Conservation (phyloP, 1,284 basidiomycete species). For the Ustanciosporium gigantosporum region DNA sequence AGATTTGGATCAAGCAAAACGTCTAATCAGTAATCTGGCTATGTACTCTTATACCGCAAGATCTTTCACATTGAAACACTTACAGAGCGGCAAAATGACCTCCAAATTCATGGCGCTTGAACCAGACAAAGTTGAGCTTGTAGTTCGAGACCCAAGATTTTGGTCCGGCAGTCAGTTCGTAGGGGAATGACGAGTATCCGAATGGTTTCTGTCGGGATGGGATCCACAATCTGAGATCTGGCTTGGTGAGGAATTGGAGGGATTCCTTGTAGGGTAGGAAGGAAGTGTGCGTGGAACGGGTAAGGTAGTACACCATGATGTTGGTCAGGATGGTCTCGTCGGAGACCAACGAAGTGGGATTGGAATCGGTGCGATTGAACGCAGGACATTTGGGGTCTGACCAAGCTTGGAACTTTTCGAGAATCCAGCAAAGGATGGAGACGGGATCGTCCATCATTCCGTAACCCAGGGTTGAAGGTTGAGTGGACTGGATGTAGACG, state of each 20-base stretch:
- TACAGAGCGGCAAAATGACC: conserved; percentile 52
- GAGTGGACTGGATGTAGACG: conserved; percentile 13
- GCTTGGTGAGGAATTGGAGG: conserved; percentile 2
- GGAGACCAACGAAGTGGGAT: conserved; percentile 16
- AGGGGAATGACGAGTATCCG: conserved; percentile 33
- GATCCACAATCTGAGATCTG: conserved; percentile 24
- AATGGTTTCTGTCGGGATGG: conserved; percentile 24
- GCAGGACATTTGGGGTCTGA: conserved; percentile 46
- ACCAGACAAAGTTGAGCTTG: conserved; percentile 26
- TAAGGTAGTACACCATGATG: conserved; percentile 41
- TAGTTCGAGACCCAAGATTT: conserved; percentile 28
- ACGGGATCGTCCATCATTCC: conserved; percentile 24
- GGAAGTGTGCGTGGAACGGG: conserved; percentile 40
- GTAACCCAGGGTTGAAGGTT: conserved; percentile 22
- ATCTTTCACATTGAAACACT: too few species aligned
- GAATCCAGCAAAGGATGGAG: conserved; percentile 21
- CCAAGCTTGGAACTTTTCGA: conserved; percentile 47
- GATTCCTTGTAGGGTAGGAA: conserved; percentile 42
- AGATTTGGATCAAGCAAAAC: too few species aligned
- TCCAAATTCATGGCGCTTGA: conserved; percentile 40
- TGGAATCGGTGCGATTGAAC: conserved; percentile 13
- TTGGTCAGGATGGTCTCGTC: conserved; percentile 41
- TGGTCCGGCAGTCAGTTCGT: conserved; percentile 32
- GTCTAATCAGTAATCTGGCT: background rate
- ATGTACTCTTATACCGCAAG: too few species aligned